A percentile compares a stretch with the other conserved stretches of the same genome.
Conservation (phyloP, 2,329 filamentous ascomycete species). For the Trichoderma atrobrunneum region DNA sequence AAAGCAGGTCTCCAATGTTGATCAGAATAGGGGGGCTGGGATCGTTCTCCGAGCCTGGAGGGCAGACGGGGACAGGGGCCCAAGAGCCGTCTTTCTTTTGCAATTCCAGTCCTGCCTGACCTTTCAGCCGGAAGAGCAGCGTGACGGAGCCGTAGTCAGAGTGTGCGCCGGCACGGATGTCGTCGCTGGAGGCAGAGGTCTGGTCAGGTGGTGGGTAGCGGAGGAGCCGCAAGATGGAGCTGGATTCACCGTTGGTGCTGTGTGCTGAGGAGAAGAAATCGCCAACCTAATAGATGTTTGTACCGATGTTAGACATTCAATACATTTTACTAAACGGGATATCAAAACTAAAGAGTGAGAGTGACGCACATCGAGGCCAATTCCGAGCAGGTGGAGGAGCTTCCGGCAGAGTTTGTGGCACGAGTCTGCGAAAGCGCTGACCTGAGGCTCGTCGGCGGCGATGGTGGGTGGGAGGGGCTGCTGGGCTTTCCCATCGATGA, state of each 20-base stretch:
- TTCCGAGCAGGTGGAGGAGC: constrained; percentile 73
- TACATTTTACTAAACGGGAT: background rate
- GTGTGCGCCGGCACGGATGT: constrained; percentile 86
- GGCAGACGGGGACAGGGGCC: constrained; percentile 66
- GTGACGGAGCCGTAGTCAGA: constrained; percentile 77
- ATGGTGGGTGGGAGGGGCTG: constrained; percentile 74
- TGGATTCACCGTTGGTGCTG: constrained; percentile 45
- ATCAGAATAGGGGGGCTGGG: constrained; percentile 73
- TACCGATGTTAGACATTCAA: background rate
- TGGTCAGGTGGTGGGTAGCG: constrained; percentile 61
- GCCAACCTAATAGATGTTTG: constrained; percentile 35
- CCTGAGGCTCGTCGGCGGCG: constrained; percentile 53
- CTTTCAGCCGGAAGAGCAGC: constrained; percentile 79
- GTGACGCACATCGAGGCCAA: constrained; percentile 63
- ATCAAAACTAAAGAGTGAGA: background rate
- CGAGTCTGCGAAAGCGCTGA: constrained; percentile 64
- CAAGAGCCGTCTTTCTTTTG: constrained; percentile 54
- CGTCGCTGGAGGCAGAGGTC: constrained; percentile 46
- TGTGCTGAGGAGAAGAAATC: constrained; percentile 57
- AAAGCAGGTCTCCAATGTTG: constrained; percentile 67
- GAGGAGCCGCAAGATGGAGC: constrained; percentile 66
- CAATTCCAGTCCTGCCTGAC: constrained; percentile 85
- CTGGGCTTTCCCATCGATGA: constrained; percentile 63
- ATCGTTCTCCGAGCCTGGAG: constrained; percentile 57
- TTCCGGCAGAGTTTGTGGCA: constrained; percentile 72